Conservation (phyloP, 2,329 filamentous ascomycete species). For the Bimuria novae-zelandiae region DNA sequence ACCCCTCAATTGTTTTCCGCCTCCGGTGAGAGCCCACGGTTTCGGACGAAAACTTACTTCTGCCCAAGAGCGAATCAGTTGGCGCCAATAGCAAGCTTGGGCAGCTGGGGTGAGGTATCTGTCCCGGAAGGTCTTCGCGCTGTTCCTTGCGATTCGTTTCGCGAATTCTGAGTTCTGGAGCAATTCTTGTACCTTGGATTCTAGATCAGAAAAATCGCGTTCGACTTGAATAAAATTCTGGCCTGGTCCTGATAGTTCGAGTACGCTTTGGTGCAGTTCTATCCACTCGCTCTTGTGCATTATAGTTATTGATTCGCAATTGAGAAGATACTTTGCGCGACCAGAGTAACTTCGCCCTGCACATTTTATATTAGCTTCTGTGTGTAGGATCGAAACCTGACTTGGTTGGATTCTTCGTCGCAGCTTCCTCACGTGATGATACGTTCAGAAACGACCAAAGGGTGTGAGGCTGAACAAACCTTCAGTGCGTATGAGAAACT, state of each 20-base stretch:
- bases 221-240: slow-evolving; percentile 55
- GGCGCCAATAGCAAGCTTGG: slow-evolving; percentile 61
- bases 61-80: slow-evolving; percentile 48
- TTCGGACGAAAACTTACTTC: slow-evolving; percentile 38
- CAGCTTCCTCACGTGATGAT: too few species aligned
- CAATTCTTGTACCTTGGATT: slow-evolving; percentile 46
- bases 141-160: slow-evolving; percentile 57
- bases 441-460: too few species aligned
- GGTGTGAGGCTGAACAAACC: slow-evolving; percentile 19
- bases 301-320: background rate
- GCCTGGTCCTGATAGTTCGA: slow-evolving; percentile 27
- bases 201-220: slow-evolving; percentile 49
- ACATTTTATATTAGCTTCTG: background rate
- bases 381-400: background rate
- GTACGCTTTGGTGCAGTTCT: background rate
- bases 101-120: slow-evolving; percentile 60
- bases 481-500: slow-evolving; percentile 55
- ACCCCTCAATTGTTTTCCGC: slow-evolving; percentile 11
- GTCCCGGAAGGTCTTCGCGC: slow-evolving; percentile 55
- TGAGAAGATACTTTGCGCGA: background rate
- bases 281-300: background rate
- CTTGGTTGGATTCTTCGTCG: too few species aligned
- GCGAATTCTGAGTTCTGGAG: slow-evolving; percentile 48
- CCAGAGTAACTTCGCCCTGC: background rate
- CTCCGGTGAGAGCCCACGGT: slow-evolving; percentile 14